Evolutionary conservation across 2,329 filamentous ascomycete species (phyloP).

Genomic region (Cytospora mali): DNA sequence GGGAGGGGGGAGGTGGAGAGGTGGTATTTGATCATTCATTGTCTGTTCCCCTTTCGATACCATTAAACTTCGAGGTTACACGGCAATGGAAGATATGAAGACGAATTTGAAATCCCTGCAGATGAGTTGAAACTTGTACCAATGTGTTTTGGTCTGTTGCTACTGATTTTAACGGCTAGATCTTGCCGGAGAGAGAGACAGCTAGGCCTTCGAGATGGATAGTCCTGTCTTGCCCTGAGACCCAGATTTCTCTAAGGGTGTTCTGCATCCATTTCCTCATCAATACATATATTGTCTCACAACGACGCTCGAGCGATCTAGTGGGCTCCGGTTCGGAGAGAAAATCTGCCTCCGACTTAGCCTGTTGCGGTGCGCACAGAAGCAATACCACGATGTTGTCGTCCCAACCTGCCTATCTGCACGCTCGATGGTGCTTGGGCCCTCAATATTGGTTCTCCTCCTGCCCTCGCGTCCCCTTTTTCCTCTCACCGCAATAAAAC

Average conservation of each 20-base stretch:
- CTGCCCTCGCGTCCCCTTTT: no score
- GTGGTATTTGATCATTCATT: conserved; percentile 7
- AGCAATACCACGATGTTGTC: background rate
- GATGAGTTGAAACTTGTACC: no score
- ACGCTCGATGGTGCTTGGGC: background rate
- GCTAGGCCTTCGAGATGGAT: background rate
- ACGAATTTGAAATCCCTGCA: no score
- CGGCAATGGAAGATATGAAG: background rate
- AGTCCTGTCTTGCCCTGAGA: no score
- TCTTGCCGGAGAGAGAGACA: no score
- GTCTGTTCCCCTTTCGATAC: conserved; percentile 38
- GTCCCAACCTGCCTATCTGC: background rate
- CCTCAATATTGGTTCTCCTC: conserved; percentile 2
- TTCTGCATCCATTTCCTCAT: no score
- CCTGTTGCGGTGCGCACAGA: background rate
- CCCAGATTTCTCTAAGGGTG: background rate
- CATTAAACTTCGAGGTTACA: conserved; percentile 29
- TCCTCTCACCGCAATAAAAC: conserved; percentile 15
- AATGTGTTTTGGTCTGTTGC: background rate
- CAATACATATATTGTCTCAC: background rate
- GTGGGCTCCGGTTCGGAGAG: background rate
- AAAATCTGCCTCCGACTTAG: background rate
- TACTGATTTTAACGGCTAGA: background rate
- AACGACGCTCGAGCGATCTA: background rate
- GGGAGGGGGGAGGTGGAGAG: background rate